A percentile compares a stretch with the other conserved stretches of the same genome.
phyloP scores from a whole-genome alignment of 805 yeast species.

The Lipomyces japonicus region DNA sequence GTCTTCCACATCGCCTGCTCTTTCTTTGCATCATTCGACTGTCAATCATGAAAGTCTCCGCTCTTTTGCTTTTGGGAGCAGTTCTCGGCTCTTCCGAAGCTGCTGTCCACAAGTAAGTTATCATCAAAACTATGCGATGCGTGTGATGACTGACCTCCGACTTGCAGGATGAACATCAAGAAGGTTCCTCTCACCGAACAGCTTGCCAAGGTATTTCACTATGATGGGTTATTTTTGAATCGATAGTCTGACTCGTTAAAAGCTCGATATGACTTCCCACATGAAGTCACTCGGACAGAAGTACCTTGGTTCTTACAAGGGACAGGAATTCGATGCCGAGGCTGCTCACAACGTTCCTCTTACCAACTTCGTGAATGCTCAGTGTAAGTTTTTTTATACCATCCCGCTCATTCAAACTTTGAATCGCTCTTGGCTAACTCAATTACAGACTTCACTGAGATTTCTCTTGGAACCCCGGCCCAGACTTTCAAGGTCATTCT shows the following conservation, averaged over 20 bases:
- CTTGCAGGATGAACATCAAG: slow-evolving; percentile 53
- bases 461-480: slow-evolving; percentile 86
- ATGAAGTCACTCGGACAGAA: slow-evolving; percentile 57
- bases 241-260: not conserved
- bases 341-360: slow-evolving; percentile 72
- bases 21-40: not conserved
- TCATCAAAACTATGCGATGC: not conserved
- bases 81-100: slow-evolving; percentile 30
- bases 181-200: slow-evolving; percentile 58
- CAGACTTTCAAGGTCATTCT: slow-evolving; percentile 90
- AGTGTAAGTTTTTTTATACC: slow-evolving; percentile 37
- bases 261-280: slow-evolving; percentile 40
- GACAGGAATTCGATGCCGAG: slow-evolving; percentile 34
- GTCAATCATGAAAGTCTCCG: slow-evolving; percentile 25
- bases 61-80: slow-evolving; percentile 24
- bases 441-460: slow-evolving; percentile 71
- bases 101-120: slow-evolving; percentile 37
- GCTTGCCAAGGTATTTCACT: slow-evolving; percentile 43
- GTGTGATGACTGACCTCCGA: not conserved
- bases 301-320: slow-evolving; percentile 51
- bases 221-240: slow-evolving; percentile 5
- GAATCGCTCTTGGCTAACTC: not conserved
- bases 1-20: too few species aligned
- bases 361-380: slow-evolving; percentile 92
- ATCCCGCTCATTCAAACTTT: not conserved